Evolutionary conservation across 1,139 yeast species (phyloP).

Genomic region (Candida sojae): DNA sequence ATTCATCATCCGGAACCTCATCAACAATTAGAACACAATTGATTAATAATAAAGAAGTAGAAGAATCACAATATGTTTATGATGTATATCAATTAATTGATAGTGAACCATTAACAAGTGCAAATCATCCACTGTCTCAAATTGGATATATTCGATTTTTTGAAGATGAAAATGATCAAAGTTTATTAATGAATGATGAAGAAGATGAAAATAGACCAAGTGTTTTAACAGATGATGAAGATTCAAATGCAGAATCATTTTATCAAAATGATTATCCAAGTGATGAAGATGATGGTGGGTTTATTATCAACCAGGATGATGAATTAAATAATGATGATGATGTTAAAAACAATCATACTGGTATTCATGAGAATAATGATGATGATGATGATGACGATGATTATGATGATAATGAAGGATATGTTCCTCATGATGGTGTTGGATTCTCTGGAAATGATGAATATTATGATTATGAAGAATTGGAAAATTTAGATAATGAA

Average conservation of each 20-base stretch:
- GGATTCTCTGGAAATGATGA: conserved; percentile 17
- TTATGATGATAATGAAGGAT: conserved; percentile 20
- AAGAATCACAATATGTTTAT: conserved; percentile 62
- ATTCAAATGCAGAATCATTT: conserved; percentile 75
- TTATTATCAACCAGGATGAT: conserved; percentile 10
- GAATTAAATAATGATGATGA: conserved; percentile 17
- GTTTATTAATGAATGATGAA: conserved; percentile 36
- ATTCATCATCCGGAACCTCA: conserved; percentile 11
- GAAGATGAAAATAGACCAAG: conserved; percentile 41
- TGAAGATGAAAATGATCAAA: conserved; percentile 60
- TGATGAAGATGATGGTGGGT: conserved; percentile 68
- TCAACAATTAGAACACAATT: conserved; percentile 1
- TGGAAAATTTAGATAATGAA: conserved; percentile 19
- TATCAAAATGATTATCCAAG: conserved; percentile 95
- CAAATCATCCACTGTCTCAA: conserved; percentile 51
- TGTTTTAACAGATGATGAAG: conserved; percentile 41
- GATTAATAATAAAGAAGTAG: conserved; percentile 3
- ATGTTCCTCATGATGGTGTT: conserved; percentile 40
- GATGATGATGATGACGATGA: conserved; percentile 13
- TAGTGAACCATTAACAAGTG: conserved; percentile 47
- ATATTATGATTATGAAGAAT: conserved; percentile 16
- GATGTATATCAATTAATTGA: conserved; percentile 65
- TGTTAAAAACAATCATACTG: conserved; percentile 13
- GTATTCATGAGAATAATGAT: conserved; percentile 6
- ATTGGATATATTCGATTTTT: conserved; percentile 70